phyloP scores from a whole-genome alignment of 78 protist genomes.

The Creolimax fragrantissima region DNA sequence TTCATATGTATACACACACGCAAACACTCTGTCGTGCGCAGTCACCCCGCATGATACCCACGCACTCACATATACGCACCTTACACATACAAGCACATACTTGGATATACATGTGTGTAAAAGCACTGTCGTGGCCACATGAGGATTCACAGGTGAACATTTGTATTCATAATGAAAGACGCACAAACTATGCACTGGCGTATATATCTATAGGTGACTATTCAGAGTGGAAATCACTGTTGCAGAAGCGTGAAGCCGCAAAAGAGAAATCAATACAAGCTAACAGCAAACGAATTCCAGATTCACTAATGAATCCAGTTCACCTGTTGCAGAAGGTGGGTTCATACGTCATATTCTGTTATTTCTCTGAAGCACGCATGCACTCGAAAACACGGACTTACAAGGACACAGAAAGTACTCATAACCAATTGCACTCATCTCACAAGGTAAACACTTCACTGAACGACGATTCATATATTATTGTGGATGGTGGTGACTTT shows the following conservation, averaged over 20 bases:
- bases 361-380: too few species aligned
- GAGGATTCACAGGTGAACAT: too few species aligned
- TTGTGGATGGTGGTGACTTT: conserved; percentile 77
- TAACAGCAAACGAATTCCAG: not conserved
- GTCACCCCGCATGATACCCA: not conserved
- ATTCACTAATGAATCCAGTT: conserved; percentile 32
- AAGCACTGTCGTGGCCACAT: too few species aligned
- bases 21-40: not conserved
- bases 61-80: not conserved
- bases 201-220: too few species aligned
- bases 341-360: too few species aligned
- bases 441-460: conserved; percentile 15
- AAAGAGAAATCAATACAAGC: not conserved
- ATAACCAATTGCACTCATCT: too few species aligned
- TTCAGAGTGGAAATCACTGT: not conserved
- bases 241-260: not conserved
- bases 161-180: too few species aligned
- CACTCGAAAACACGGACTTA: too few species aligned
- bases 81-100: too few species aligned
- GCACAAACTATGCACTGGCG: too few species aligned
- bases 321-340: conserved; percentile 7
- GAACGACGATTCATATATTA: conserved; percentile 26
- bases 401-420: too few species aligned
- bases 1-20: not conserved
- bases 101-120: too few species aligned